Percentiles rank a stretch among this genome's conserved stretches.
These are phyloP conservation scores for Domatiomyces globalis DNA, from an alignment of 2,329 filamentous ascomycete species.

Conservation along the genomic window DNA sequence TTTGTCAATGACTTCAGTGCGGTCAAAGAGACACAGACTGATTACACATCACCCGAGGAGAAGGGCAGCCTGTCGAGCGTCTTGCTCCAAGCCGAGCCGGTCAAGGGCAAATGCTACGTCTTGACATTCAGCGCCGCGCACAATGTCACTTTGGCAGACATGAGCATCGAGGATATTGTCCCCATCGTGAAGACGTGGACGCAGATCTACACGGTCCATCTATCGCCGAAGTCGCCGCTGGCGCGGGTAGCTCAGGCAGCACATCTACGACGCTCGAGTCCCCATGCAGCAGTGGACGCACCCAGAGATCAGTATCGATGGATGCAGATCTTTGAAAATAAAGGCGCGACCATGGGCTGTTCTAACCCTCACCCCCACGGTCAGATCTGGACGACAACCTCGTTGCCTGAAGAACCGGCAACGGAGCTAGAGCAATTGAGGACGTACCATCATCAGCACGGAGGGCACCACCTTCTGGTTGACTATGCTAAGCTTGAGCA, in stretches of 20 bases:
- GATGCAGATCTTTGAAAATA: constrained; percentile 99
- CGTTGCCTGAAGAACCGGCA: constrained; percentile 73
- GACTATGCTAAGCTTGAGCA: constrained; percentile 80
- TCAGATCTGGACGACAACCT: constrained; percentile 89
- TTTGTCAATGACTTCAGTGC: constrained; percentile 98
- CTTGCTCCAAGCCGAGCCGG: constrained; percentile 68
- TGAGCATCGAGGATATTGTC: constrained; percentile 60
- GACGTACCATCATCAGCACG: constrained; percentile 61
- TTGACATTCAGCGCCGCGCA: constrained; percentile 86
- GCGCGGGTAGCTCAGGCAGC: constrained; percentile 33
- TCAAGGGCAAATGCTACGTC: constrained; percentile 93
- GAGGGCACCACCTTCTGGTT: constrained; percentile 59
- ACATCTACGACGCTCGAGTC: constrained; percentile 31
- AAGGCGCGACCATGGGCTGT: constrained; percentile 94
- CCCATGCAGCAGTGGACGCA: constrained; percentile 31
- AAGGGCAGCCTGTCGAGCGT: constrained; percentile 50
- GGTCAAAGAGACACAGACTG: constrained; percentile 81
- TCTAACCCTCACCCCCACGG: constrained; percentile 97
- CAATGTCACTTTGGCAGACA: constrained; percentile 83
- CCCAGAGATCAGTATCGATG: constrained; percentile 73
- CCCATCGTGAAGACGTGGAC: constrained; percentile 86
- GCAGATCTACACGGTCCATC: constrained; percentile 67
- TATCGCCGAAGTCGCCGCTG: constrained; percentile 58
- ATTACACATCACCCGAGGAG: constrained; percentile 41
- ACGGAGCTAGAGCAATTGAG: constrained; percentile 65